Base-by-base conservation (phyloP, 2,329 filamentous ascomycete species). In the Xylogone sp. region DNA sequence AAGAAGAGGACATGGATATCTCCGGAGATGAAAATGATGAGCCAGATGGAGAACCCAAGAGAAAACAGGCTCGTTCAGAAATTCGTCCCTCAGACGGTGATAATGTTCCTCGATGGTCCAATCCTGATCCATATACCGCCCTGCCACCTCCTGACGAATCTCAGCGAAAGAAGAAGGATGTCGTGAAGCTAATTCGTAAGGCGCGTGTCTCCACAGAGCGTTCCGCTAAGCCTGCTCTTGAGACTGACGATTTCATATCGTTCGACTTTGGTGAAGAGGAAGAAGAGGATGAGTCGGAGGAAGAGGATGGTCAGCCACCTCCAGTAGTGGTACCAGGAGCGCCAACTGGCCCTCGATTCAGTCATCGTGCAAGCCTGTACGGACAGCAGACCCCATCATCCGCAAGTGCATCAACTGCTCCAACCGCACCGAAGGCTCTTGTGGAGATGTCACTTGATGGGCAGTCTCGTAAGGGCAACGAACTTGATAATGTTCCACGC, bases 111-210 rank as follows among this genome's bases (percentile, higher is more conserved):
- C 91, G 88, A 68, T 97, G 93, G 93, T 96, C 91, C 3, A 97
- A 97, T 61, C 92, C 93, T 3, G 93, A 97, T 66, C 91, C 92
- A 0, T 97, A 97, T 69, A 96, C 90, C 5, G 88, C 83, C 2
- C 75, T 96, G 9, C 93, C 93, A 8, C 91, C 90, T 6, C 82
- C 85, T 0, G 87, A 92, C 57, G 87, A 91, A 50, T 76, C 75
- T 4, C 77, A 81, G 39, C 79, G 81, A 19, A 95, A 94, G 70
- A 90, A 87, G 69, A 86, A 84, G 59, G 91, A 97, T 59, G 86
- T 97, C 39, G 89, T 97, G 31, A 89, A 95, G 63, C 71, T 96
- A 54, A 97, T 97, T 60, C 86, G 92, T 60, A 97, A 96, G 65
- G 90, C 92, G 2, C 88, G 92, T 45, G 75, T 91, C 29, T 68